Conservation (phyloP, 202 grass and related monocot genomes). For the Elaeis oleifera region DNA sequence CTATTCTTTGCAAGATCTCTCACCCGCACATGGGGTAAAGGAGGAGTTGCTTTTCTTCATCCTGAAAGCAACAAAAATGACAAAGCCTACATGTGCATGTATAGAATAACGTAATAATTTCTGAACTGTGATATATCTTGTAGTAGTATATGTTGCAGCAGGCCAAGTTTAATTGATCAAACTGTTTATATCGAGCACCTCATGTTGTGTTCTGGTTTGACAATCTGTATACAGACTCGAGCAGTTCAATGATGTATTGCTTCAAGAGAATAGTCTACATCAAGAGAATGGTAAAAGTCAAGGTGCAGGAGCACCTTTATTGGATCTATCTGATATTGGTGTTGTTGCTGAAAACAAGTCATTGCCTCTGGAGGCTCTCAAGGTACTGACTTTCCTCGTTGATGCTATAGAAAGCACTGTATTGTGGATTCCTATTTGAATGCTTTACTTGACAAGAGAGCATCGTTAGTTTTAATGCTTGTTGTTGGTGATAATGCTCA, state of each 20-base stretch:
- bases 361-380: constrained; percentile 63
- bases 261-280: constrained; percentile 72
- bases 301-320: constrained; percentile 40
- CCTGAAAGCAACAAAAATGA: constrained; percentile 47
- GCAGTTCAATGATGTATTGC: constrained; percentile 88
- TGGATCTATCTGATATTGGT: constrained; percentile 45
- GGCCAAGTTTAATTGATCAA: no score
- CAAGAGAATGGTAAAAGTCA: constrained; percentile 24
- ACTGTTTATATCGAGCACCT: no score
- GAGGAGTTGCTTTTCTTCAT: constrained; percentile 81
- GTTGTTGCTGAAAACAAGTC: constrained; percentile 45
- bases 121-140: no score
- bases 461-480: not conserved
- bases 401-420: not conserved
- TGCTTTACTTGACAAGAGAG: not conserved
- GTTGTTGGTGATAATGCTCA: no score
- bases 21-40: constrained; percentile 64
- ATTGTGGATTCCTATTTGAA: not conserved
- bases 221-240: constrained; percentile 56
- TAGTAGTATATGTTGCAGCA: no score
- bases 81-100: constrained; percentile 67
- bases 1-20: constrained; percentile 71
- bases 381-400: constrained; percentile 38
- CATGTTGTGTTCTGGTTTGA: no score
- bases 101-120: constrained; percentile 78